Base-by-base conservation (phyloP, 2,329 filamentous ascomycete genomes). In the Paracoccidioides lutzii region DNA sequence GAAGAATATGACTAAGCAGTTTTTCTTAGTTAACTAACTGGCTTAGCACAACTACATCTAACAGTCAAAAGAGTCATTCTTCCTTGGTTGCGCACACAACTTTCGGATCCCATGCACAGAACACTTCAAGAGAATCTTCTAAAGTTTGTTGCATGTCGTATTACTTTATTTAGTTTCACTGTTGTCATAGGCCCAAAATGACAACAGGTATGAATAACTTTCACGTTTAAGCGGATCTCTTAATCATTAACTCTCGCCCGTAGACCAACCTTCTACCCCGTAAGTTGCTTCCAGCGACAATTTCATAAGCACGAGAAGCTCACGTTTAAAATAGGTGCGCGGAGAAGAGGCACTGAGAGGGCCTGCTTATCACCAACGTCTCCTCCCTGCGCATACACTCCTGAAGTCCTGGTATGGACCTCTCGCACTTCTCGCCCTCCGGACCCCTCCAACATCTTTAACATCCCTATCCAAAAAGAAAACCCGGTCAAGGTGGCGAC, bases 271-370 rank as follows among this genome's bases (percentile, higher is more conserved):
- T 98, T 98, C 69, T 93, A 98, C 71, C 93, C 93, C 61, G 88
- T 90, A 80, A 28, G 33, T 61, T 35, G 53, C 33, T 2, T 37
- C 9, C 37, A 33, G 32, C 10, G 9, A 43, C 32, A 42, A 49
- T 51, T 30, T 10, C 48, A 33, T 33, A 15, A 43, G 52, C 67
- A 71, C 64, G 7, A 73, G 59, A 43, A 28, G 60, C 60, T 59
- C 55, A 65, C 56, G 30, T 53, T 53, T n/a, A 52, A 56, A n/a
- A 49, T 60, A 90, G 87, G 90, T 91, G 44, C 83, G 85, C 69
- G 93, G 93, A 69, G 96, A 96, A 78, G 93, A 98, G 73, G 89
- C 90, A 65, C 85, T 90, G 58, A 86, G 90, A 66, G 93, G 93
- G 50, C 88, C 89, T 52, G 91, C 90, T 64, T 97, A 96, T 76